Evolutionary conservation across 1,284 basidiomycete species (phyloP), one percentile per base, ranked within the genome.

Genomic region (Tylopilus sp.): DNA sequence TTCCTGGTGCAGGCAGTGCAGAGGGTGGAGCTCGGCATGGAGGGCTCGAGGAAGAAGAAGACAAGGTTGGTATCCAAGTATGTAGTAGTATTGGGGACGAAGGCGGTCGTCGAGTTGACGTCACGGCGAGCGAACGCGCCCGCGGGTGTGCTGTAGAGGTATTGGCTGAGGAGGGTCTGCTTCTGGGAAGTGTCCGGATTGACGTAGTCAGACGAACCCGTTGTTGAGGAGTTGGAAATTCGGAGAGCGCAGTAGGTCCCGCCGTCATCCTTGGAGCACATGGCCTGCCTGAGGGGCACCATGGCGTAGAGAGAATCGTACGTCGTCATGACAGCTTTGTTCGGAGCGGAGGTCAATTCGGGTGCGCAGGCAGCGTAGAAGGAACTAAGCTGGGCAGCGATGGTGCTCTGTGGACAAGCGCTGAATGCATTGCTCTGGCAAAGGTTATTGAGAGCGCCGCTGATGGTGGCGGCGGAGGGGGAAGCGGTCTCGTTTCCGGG

Each of bases 231-330:
- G 40, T 62, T 52, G 31, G 71, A 30, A 5, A 66, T 48, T 46
- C 76, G 56, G 30, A 71, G 63, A 36, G 79, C 79, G 63, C 92
- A 95, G 71, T 79, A 95, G 13, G 69, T 65, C 39, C 81, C 84
- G 54, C 65, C 75, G 57, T 82, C 79, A 60, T 87, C 81, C 74
- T 86, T 86, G 42, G 84, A 59, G 71, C 93, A 96, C 39, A 91
- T 63, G 31, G 90, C 84, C 13, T 63, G 57, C 57, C 72, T 71
- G 60, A 94, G 65, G 5, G 92, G 91, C 6, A 67, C 59, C 44
- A 92, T 56, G 53, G 77, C 58, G 73, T 91, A 97, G 38, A 96
- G 72, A 38, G 81, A 72, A 65, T 96, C 93, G 71, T 96, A 97
- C 4, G 79, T 70, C 33, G 68, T 60, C 59, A 80, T 64, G 41